These are phyloP conservation scores for Pythium folliculosum DNA, from an alignment of 352 stramenopile genomes.

Conservation along the genomic window DNA sequence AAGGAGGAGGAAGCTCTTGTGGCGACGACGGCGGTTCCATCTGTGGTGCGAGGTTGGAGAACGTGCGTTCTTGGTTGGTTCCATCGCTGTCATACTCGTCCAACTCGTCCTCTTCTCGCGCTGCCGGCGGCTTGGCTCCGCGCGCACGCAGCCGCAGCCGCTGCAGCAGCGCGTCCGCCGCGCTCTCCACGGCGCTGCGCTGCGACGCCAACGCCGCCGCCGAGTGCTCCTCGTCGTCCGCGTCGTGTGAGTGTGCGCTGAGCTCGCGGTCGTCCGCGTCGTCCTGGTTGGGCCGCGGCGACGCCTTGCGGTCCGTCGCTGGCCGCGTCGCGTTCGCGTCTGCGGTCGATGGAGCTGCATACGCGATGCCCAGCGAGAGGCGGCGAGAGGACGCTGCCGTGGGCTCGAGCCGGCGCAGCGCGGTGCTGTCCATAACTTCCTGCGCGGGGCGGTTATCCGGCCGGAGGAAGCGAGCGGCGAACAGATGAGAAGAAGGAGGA, in stretches of 20 bases:
- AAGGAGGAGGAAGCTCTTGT: constrained; percentile 11
- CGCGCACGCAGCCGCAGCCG: constrained; percentile 22
- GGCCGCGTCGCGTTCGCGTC: not conserved
- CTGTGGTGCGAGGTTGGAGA: not conserved
- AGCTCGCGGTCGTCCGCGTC: not conserved
- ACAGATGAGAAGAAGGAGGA: too few species aligned
- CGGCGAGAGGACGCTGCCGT: not conserved
- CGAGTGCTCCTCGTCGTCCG: not conserved
- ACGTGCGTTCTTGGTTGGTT: not conserved
- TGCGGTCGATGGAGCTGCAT: not conserved
- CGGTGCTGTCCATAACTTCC: not conserved
- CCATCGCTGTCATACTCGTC: not conserved
- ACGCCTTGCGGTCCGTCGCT: constrained; percentile 13
- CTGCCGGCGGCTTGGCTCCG: constrained; percentile 13
- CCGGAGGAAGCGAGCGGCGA: not conserved
- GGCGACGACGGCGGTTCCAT: constrained; percentile 2
- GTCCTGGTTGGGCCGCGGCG: constrained; percentile 18
- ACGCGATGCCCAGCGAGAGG: constrained; percentile 5
- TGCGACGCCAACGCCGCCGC: not conserved
- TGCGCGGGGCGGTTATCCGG: too few species aligned
- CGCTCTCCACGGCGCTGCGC: constrained; percentile 26
- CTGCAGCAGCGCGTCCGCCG: constrained; percentile 26
- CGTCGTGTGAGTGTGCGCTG: not conserved
- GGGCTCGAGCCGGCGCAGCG: not conserved
- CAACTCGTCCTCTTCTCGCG: not conserved